These are phyloP conservation scores for Gossypium davidsonii DNA, from an alignment of 441 rosid genomes.

Conservation along the genomic window DNA sequence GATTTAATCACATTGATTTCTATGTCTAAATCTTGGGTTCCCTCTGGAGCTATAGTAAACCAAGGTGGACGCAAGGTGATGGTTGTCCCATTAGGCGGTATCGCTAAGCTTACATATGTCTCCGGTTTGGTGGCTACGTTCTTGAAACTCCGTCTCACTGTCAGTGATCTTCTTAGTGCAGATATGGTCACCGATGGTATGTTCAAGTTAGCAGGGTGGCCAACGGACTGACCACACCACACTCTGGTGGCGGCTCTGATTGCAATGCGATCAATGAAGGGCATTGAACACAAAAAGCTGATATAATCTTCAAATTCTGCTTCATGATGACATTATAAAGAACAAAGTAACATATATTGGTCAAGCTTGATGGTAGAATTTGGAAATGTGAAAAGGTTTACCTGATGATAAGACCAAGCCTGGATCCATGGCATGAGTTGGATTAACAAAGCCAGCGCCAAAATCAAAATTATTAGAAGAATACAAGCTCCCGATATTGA, in stretches of 20 bases:
- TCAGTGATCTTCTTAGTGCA: slow-evolving; percentile 32
- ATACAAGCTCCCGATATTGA: slow-evolving; percentile 22
- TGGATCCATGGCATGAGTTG: slow-evolving; percentile 66
- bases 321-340: slow-evolving; percentile 1
- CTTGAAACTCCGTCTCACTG: slow-evolving; percentile 47
- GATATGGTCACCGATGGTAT: slow-evolving; percentile 74
- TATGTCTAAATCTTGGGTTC: slow-evolving; percentile 45
- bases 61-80: slow-evolving; percentile 52
- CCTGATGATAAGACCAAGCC: slow-evolving; percentile 70
- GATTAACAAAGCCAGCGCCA: slow-evolving; percentile 72
- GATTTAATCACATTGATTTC: slow-evolving; percentile 39
- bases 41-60: slow-evolving; percentile 53
- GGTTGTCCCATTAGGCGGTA: slow-evolving; percentile 59
- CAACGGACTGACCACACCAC: slow-evolving; percentile 35
- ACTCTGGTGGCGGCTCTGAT: slow-evolving; percentile 37
- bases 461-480: slow-evolving; percentile 58
- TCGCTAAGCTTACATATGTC: slow-evolving; percentile 43
- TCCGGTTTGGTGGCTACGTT: slow-evolving; percentile 51
- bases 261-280: slow-evolving; percentile 30
- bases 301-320: slow-evolving; percentile 10
- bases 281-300: slow-evolving; percentile 44
- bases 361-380: background rate
- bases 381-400: slow-evolving; percentile 13
- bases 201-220: slow-evolving; percentile 67
- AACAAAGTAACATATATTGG: background rate